Conservation (phyloP, 2,329 filamentous ascomycete species). For the Cercospora beticola region DNA sequence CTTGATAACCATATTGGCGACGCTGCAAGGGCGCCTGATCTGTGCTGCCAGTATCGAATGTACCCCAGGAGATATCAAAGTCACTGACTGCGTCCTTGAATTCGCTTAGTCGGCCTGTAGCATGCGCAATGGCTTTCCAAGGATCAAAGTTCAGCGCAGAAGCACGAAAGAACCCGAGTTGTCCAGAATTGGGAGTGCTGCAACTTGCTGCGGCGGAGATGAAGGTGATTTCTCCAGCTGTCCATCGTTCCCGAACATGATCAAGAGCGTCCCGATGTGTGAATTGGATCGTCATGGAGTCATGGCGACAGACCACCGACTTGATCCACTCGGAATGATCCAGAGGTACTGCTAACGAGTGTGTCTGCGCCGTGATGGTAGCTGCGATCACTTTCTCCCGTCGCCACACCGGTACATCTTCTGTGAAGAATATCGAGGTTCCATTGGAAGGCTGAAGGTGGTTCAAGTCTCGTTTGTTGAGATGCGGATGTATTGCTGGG, state of each 20-base stretch:
- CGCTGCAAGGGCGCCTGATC: not conserved
- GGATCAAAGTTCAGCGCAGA: not conserved
- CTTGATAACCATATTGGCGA: not conserved
- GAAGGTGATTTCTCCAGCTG: not conserved
- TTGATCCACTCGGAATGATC: not conserved
- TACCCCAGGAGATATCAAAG: constrained; percentile 1
- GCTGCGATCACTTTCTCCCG: not conserved
- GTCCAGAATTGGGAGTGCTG: not conserved
- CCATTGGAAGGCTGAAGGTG: not conserved
- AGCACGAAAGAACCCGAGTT: not conserved
- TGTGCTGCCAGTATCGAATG: not conserved
- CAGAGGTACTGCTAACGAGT: not conserved
- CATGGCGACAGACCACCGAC: not conserved
- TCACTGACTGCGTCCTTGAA: constrained; percentile 4
- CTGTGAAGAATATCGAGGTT: not conserved
- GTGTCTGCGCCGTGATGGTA: not conserved
- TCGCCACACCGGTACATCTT: not conserved
- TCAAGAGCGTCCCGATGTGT: not conserved
- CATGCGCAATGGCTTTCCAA: not conserved
- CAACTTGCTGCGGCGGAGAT: not conserved
- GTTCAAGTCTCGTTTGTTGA: not conserved
- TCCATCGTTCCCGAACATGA: not conserved
- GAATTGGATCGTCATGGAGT: not conserved
- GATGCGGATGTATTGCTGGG: not conserved
- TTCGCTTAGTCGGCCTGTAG: not conserved